Conservation (phyloP, 169 alveolate species). For the Amoebophrya sp. region DNA sequence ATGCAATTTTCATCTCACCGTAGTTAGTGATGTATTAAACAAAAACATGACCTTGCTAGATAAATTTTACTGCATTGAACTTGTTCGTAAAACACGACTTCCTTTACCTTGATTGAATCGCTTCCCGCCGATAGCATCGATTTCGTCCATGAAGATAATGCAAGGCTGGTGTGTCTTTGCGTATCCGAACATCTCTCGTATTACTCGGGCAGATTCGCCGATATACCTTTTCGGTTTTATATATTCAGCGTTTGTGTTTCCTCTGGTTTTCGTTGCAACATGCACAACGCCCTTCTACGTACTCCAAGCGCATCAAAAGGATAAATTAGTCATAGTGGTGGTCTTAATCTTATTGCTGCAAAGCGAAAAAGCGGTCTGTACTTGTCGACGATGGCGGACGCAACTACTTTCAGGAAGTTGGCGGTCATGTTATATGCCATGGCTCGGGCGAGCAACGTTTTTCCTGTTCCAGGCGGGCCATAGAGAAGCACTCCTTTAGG, state of each 20-base stretch:
- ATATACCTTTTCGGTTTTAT: no score
- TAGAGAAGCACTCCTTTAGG: slow-evolving; percentile 95
- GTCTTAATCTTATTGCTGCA: no score
- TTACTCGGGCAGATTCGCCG: slow-evolving; percentile 98
- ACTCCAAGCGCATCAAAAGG: no score
- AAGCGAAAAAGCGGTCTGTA: background rate
- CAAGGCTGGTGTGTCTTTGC: slow-evolving; percentile 98
- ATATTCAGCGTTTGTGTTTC: no score
- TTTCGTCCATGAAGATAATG: slow-evolving; percentile 98
- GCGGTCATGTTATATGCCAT: slow-evolving; percentile 96
- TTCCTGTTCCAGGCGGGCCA: slow-evolving; percentile 99
- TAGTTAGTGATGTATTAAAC: no score
- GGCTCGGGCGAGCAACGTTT: slow-evolving; percentile 98
- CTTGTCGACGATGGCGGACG: slow-evolving; percentile 97
- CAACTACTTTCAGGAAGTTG: slow-evolving; percentile 93
- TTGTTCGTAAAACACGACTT: no score
- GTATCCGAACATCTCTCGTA: slow-evolving; percentile 97
- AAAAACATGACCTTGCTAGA: no score
- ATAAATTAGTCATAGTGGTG: no score
- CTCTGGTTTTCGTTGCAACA: no score
- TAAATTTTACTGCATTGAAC: no score
- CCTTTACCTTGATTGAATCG: slow-evolving; percentile 92
- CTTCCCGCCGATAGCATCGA: slow-evolving; percentile 98
- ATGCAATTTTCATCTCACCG: no score
- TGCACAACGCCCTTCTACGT: no score